A percentile compares a stretch with the other conserved stretches of the same genome.
Conservation (phyloP, 306 rosid species). For the Quercus alba region DNA sequence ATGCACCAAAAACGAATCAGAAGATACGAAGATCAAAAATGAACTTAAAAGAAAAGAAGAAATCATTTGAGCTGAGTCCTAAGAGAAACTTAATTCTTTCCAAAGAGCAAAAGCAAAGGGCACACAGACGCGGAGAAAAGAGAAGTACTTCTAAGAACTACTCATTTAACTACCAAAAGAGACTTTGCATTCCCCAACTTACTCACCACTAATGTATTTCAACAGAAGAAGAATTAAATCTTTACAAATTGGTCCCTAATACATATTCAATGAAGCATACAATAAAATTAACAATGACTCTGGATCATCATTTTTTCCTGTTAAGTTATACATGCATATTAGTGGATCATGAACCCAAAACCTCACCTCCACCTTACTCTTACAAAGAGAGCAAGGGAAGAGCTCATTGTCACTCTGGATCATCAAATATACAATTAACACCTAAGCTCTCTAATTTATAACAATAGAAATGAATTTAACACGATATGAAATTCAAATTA, state of each 20-base stretch:
- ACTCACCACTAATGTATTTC: background rate
- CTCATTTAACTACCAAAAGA: background rate
- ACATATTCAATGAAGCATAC: background rate
- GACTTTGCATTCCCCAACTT: background rate
- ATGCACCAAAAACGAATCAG: conserved; percentile 46
- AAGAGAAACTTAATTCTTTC: background rate
- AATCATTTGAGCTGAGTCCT: background rate
- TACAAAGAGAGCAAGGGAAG: too few relatives aligned
- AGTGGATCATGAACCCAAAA: too few relatives aligned
- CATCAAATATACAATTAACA: background rate
- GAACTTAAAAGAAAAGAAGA: conserved; percentile 20
- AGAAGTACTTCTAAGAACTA: background rate
- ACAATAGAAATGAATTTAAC: background rate
- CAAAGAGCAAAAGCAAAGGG: background rate
- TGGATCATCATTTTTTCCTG: background rate
- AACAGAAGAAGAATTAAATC: background rate
- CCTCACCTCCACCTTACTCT: too few relatives aligned
- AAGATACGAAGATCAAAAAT: conserved; percentile 32
- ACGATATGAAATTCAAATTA: background rate
- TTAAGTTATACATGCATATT: too few relatives aligned
- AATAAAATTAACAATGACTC: background rate
- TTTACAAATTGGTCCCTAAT: background rate
- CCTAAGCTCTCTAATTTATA: background rate
- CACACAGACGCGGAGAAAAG: background rate
- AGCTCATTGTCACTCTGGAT: too few relatives aligned